Evolutionary conservation across 2,329 filamentous ascomycete genomes (phyloP), one percentile per base, ranked within the genome.

Genomic region (Exophiala lecanii-corni): DNA sequence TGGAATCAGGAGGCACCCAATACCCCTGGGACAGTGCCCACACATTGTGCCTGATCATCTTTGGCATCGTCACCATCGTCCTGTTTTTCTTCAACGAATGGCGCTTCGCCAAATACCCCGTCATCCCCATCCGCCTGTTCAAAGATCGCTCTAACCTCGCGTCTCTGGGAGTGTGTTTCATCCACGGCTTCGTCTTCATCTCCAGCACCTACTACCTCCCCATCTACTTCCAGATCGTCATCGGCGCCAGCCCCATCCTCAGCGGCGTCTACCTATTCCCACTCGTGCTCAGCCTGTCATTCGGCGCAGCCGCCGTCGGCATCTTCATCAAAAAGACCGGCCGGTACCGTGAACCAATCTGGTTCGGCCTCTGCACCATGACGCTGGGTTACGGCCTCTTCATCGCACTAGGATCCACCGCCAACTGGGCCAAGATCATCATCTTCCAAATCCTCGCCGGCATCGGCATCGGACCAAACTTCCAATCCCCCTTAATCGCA

Each of bases 191-290:
- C 54, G 79, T 84, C 51, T 91, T 91, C 69, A 88, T 91, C 57
- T 78, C 82, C 1, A 79, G 78, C 20, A 79, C 77, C 49, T 94
- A 91, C 71, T 94, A 85, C 67, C 72, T 94, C 3, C 87, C 87
- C 0, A 73, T 94, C 2, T 95, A 94, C 69, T 91, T 89, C 65
- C 87, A 94, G 65, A 76, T 82, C 39, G 80, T 86, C 39, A 72
- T 86, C 32, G 75, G 83, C 37, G 79, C 79, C 2, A 73, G 75
- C 0, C 82, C 86, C 0, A 75, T 89, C 25, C 67, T 84, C 20
- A 85, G 81, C 1, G 87, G 87, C 37, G 79, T 89, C 36, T 87
- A 87, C 57, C 63, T 88, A 12, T 71, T 92, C 10, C 82, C 86
- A 0, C 79, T 78, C 49, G 84, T 84, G 6, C 59, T 91, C 23